Base-by-base conservation (phyloP, 1,284 basidiomycete species). In the Microbotryomycetes sp. region DNA sequence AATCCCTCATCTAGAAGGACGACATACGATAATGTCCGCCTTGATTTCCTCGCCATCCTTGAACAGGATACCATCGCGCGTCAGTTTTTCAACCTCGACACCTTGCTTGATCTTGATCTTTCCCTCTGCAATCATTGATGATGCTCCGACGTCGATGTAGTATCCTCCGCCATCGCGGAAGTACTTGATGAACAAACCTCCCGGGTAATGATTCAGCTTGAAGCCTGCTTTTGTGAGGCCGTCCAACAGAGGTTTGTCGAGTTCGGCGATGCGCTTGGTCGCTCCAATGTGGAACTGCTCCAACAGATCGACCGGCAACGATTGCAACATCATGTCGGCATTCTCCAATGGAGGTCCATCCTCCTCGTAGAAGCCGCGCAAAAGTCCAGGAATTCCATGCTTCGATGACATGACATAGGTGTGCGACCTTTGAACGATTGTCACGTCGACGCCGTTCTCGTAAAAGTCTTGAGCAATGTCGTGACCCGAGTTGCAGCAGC, bases 271-370 rank as follows among this genome's bases (percentile, higher is more conserved):
- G 49, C 69, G 53, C 29, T 70, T 59, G 60, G 75, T 75, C 3
- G 68, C 66, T 9, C 69, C 71, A 54, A 71, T 75, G 60, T 76
- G 62, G 54, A 78, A 70, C 56, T 75, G 69, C 64, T 73, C 76
- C 55, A 76, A 61, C 15, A 80, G 66, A 1, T 72, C 70, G 27
- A 79, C 60, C 3, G 82, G 81, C 26, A 75, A 72, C 11, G 78
- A 73, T 21, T 73, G 72, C 48, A 75, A 73, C 61, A 76, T 76
- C 56, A 83, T 75, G 71, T 84, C 82, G 29, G 78, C 75, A 6
- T 79, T 71, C 5, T 79, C 77, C 1, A 74, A 51, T 1, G 64
- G 66, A 1, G 80, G 78, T 3, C 77, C 74, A 21, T 74, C 77
- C 57, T 78, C 76, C 26, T 78, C 77, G 74, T 76, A 83, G 62